Evolutionary conservation across 2,329 filamentous ascomycete species (phyloP).

Genomic region (Pyrenophora tritici-repentis): DNA sequence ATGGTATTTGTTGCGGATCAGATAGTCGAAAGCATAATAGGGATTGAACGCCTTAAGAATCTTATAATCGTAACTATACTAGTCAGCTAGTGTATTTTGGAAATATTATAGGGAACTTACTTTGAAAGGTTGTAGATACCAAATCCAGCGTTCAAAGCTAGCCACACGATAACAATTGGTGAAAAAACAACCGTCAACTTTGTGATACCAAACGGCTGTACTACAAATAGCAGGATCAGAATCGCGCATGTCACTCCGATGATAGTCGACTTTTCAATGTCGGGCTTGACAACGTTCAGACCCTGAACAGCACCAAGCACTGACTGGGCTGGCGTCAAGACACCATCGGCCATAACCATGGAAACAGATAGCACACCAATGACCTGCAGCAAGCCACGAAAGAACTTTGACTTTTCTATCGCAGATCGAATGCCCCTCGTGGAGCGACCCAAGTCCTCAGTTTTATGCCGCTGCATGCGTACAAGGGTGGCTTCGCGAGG

Average conservation of each 20-base stretch:
- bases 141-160: conserved; percentile 65
- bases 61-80: conserved; percentile 49
- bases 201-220: conserved; percentile 69
- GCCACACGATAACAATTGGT: conserved; percentile 70
- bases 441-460: conserved; percentile 59
- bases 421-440: conserved; percentile 60
- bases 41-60: conserved; percentile 60
- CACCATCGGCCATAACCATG: conserved; percentile 70
- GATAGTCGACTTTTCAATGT: conserved; percentile 62
- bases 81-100: conserved; percentile 15
- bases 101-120: conserved; percentile 8
- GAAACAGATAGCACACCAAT: conserved; percentile 69
- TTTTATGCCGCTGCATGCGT: conserved; percentile 63
- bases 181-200: conserved; percentile 66
- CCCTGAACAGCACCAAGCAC: conserved; percentile 71
- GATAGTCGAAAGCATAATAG: conserved; percentile 64
- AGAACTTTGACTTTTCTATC: conserved; percentile 61
- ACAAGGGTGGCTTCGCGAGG: conserved; percentile 61
- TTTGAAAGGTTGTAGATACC: conserved; percentile 61
- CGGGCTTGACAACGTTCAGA: conserved; percentile 60
- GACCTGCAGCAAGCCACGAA: conserved; percentile 61
- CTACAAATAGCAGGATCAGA: conserved; percentile 64
- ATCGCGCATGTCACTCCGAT: conserved; percentile 69
- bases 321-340: conserved; percentile 71
- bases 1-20: conserved; percentile 62